These are phyloP conservation scores for Orobanche coerulescens DNA, from an alignment of 257 asterid genomes.

Conservation along the genomic window DNA sequence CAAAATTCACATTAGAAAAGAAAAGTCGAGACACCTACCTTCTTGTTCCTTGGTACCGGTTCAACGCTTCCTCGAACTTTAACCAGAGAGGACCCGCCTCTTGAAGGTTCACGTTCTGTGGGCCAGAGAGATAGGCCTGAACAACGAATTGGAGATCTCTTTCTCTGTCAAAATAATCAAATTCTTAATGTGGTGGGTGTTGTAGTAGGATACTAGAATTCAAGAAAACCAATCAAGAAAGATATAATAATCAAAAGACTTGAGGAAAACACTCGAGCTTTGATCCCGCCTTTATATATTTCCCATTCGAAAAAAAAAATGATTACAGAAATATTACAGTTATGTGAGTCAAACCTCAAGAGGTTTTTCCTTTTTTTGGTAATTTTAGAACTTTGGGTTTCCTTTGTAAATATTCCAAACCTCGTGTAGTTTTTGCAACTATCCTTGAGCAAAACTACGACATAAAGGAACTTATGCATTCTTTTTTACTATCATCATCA, in stretches of 20 bases:
- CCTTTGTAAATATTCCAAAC: background rate
- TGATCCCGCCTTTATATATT: background rate
- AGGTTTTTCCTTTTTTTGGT: background rate
- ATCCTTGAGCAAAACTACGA: background rate
- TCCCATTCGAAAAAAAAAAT: background rate
- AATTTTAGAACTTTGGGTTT: background rate
- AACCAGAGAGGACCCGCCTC: slow-evolving; percentile 55
- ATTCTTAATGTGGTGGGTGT: background rate
- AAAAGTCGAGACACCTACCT: slow-evolving; percentile 29
- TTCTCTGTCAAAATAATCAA: slow-evolving; percentile 39
- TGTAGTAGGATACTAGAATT: background rate
- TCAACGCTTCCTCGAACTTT: slow-evolving; percentile 58
- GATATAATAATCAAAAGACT: background rate
- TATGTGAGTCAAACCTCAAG: background rate
- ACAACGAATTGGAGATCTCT: slow-evolving; percentile 65
- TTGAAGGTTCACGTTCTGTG: slow-evolving; percentile 70
- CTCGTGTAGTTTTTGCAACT: background rate
- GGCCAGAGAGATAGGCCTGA: slow-evolving; percentile 83
- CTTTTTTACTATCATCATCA: no score
- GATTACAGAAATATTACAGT: background rate
- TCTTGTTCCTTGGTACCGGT: slow-evolving; percentile 43
- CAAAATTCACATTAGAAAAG: background rate
- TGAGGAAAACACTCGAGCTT: background rate
- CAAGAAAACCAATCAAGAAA: background rate
- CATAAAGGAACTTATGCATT: background rate